Base-by-base conservation (phyloP, 2,329 filamentous ascomycete genomes). In the Venturia effusa region DNA sequence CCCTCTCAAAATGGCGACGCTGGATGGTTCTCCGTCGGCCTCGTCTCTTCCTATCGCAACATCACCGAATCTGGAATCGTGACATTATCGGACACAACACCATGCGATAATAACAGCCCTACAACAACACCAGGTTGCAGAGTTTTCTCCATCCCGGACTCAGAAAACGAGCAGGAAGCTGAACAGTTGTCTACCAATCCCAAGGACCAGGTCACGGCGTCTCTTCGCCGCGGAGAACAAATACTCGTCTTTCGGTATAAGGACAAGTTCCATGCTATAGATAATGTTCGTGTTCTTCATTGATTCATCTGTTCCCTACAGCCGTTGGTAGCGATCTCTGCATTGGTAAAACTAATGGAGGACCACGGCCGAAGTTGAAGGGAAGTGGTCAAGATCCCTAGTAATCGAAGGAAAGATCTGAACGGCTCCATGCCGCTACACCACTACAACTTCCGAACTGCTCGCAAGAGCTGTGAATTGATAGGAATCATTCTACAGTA, bases 161-260 rank as follows among this genome's bases (percentile, higher is more conserved):
- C 22, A 11, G 34, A 27, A 11, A 24, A 57, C 22, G 34, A 11
- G 15, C n/a, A 8, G 17, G 40, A 54, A 6, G 61, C 30, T 15
- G 22, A 11, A 13, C 45, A 59, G 30, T 19, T 63, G 1, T 57
- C 61, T 4, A 22, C 30, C 45, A 15, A 59, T 39, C 60, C 64
- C n/a, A 22, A 51, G 22, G 30, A 48, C 3, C 61, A 43, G 27
- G 13, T 60, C 11, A 37, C 41, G 24, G 43, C 43, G 11, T 22
- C 61, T n/a, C 27, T 48, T 4, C 34, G 51, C 22, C 51, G 68
- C 3, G 70, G 78, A 77, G 79, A 87, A 64, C 86, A 89, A 69
- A 83, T 89, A 0, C 76, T 89, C 22, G 79, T 89, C 0, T 89
- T 88, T 66, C 79, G 80, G 67, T 87, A 87, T 68, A 81, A 79